These are phyloP conservation scores for Phialocephala sp. DNA, from an alignment of 2,329 filamentous ascomycete species.

Conservation along the genomic window DNA sequence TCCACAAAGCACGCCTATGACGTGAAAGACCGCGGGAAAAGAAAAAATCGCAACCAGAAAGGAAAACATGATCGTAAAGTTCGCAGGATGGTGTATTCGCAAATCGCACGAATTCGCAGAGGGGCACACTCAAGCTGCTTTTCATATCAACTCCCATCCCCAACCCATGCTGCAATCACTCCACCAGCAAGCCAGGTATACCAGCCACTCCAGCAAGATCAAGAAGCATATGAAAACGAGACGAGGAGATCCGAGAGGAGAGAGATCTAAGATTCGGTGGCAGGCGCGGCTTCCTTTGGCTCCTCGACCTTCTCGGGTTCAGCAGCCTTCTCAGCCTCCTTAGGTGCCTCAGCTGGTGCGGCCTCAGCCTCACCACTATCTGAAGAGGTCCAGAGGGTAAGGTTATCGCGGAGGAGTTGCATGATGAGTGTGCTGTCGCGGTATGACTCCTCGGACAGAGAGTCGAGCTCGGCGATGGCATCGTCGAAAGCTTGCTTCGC, in stretches of 20 bases:
- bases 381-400: constrained; percentile 97
- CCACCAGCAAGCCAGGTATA: constrained; percentile 42
- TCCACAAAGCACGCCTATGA: constrained; percentile 37
- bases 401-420: constrained; percentile 97
- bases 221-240: constrained; percentile 47
- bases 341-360: constrained; percentile 60
- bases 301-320: constrained; percentile 52
- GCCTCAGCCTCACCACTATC: constrained; percentile 81
- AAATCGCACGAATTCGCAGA: constrained; percentile 40
- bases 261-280: constrained; percentile 60
- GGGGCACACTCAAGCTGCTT: constrained; percentile 43
- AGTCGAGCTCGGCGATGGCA: constrained; percentile 96
- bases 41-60: constrained; percentile 42
- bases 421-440: constrained; percentile 99
- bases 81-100: constrained; percentile 47
- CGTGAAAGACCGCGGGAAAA: constrained; percentile 38
- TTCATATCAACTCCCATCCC: constrained; percentile 46
- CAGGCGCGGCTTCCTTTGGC: constrained; percentile 45
- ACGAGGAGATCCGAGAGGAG: constrained; percentile 44
- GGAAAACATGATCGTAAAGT: constrained; percentile 46
- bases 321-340: constrained; percentile 63
- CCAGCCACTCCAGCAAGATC: constrained; percentile 41
- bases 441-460: constrained; percentile 96
- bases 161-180: constrained; percentile 43
- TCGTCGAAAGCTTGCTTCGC: constrained; percentile 99